phyloP scores from a whole-genome alignment of 441 rosid species.

The Macaranga tanarius region DNA sequence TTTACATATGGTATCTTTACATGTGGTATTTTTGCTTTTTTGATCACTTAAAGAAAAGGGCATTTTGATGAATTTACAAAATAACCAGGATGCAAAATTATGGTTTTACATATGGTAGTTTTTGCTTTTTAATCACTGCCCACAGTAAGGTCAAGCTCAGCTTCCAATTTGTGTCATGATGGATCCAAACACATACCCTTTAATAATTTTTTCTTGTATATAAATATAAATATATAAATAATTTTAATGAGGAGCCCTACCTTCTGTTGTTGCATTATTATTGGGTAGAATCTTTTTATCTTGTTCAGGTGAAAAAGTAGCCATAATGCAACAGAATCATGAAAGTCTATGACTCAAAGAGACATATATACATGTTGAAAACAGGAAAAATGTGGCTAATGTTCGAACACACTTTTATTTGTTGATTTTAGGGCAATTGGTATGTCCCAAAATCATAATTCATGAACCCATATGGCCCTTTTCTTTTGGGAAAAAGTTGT shows the following conservation, averaged over 20 bases:
- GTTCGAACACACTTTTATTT: not conserved
- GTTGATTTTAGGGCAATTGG: conserved; percentile 5
- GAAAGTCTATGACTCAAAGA: conserved; percentile 20
- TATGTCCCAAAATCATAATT: conserved; percentile 13
- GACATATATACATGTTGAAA: conserved; percentile 13
- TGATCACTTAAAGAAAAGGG: conserved; percentile 39
- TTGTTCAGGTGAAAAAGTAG: conserved; percentile 14
- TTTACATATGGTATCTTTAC: too few relatives aligned
- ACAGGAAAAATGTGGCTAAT: conserved; percentile 23
- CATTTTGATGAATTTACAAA: conserved; percentile 35
- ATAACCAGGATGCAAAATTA: not conserved
- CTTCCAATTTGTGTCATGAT: conserved; percentile 23
- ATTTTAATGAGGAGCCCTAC: not conserved
- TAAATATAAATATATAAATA: not conserved
- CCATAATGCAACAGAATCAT: conserved; percentile 28
- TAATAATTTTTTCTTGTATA: not conserved
- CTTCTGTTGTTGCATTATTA: conserved; percentile 19
- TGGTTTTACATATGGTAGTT: not conserved
- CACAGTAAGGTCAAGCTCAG: conserved; percentile 12
- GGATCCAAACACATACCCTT: not conserved
- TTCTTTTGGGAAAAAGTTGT: not conserved
- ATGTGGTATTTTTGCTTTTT: too few relatives aligned
- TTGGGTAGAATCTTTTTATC: conserved; percentile 13
- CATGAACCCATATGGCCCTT: not conserved
- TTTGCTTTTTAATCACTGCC: conserved; percentile 24